Evolutionary conservation across 495 filamentous ascomycete species (phyloP), one percentile per base, ranked within the genome.

Genomic region (Platismatia glauca): DNA sequence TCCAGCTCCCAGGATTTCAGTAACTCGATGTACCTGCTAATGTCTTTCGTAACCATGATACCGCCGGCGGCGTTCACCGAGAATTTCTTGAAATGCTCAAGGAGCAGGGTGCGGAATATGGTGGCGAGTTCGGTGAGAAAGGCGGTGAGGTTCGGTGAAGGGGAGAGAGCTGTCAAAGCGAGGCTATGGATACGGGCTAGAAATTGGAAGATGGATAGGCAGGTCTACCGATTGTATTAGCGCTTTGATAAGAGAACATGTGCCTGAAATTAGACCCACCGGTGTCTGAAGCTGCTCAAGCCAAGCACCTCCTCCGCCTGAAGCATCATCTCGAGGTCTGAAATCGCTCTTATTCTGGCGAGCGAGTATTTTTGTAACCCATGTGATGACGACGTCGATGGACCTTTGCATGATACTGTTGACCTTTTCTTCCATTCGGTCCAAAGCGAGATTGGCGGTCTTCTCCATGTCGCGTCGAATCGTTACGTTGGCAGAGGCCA

Each of bases 11-110:
- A 95, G 52, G 85, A 86, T 61, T 87, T 83, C 52, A 97, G 78
- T 29, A 95, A 78, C 55, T 90, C 84, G 7, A 89, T 85, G 71
- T 99, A 99, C 67, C 88, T 89, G 20, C 89, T 90, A 67, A 97
- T 88, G 72, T 99, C 95, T 79, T 96, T 96, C 55, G 88, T 91
- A 33, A 97, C 90, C 84, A 97, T 92, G 48, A 99, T 80, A 1
- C 90, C 94, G 55, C 95, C 95, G 0, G 91, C 88, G 38, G 91
- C 89, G 71, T 89, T 95, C 46, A 97, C 90, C 52, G 82, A 82
- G 75, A 95, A 97, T 67, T 89, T 90, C 69, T 94, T 95, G 75
- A 97, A 89, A 75, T 99, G 95, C 64, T 92, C 89, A 58, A 97
- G 83, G 24, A 99, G 78, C 4, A 93, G 78, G 37, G 75, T 76